Percentiles rank a stretch among this genome's conserved stretches.
These are phyloP conservation scores for Cyclocybe aegerita DNA, from an alignment of 768 basidiomycete species.

Conservation along the genomic window DNA sequence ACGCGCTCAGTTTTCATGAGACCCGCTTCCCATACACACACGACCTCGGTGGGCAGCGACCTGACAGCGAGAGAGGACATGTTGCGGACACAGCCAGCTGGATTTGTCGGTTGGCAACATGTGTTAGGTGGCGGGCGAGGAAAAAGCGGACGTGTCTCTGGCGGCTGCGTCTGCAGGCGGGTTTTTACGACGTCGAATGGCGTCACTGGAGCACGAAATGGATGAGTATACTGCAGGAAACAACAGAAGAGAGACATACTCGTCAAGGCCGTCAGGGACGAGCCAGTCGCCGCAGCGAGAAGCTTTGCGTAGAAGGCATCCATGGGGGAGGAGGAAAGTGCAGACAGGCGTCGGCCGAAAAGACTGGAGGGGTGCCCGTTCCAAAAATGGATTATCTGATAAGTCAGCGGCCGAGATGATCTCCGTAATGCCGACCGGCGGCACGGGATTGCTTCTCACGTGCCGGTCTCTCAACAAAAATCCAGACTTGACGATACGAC, in stretches of 20 bases:
- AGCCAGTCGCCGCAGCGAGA: constrained; percentile 76
- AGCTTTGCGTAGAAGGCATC: constrained; percentile 78
- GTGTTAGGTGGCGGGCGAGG: constrained; percentile 51
- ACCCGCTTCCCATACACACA: constrained; percentile 80
- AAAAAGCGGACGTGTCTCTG: constrained; percentile 47
- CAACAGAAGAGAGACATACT: constrained; percentile 44
- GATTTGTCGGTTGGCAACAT: constrained; percentile 70
- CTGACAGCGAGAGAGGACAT: constrained; percentile 75
- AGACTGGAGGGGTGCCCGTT: constrained; percentile 1
- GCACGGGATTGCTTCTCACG: constrained; percentile 7
- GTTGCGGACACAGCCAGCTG: constrained; percentile 60
- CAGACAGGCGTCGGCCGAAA: constrained; percentile 4
- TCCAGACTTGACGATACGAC: constrained; percentile 13
- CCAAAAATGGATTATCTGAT: constrained; percentile 30
- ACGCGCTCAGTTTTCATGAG: constrained; percentile 70
- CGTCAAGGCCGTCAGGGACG: constrained; percentile 79
- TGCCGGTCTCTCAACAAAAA: constrained; percentile 20
- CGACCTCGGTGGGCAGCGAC: constrained; percentile 57
- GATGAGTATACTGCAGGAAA: constrained; percentile 2
- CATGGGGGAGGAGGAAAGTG: constrained; percentile 38
- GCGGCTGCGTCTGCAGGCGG: constrained; percentile 90
- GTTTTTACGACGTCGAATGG: constrained; percentile 99
- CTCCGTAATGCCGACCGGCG: constrained; percentile 7
- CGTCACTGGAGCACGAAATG: constrained; percentile 69
- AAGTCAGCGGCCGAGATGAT: constrained; percentile 14